Evolutionary conservation across 768 basidiomycete genomes (phyloP).

Genomic region (Tulasnella sp.): DNA sequence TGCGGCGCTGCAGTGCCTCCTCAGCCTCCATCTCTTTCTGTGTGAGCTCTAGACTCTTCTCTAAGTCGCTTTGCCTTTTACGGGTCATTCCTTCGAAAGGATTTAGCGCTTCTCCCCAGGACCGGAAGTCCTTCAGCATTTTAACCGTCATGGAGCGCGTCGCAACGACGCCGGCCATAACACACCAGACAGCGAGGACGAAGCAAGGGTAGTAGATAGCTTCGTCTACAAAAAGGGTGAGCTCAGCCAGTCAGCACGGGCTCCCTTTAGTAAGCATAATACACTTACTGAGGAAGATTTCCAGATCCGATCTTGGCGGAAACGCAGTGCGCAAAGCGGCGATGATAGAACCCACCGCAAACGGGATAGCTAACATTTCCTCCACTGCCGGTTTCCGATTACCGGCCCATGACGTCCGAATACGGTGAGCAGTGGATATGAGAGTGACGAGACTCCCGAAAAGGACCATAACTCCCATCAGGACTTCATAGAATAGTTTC

Average conservation of each 20-base stretch:
- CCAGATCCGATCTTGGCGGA: neutral
- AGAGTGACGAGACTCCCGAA: neutral
- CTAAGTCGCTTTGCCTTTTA: neutral
- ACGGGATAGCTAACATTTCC: neutral
- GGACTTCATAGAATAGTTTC: neutral
- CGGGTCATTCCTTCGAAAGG: neutral
- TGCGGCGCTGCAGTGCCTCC: neutral
- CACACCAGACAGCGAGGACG: neutral
- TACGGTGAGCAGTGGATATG: neutral
- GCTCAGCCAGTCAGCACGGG: too few species aligned
- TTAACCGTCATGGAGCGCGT: neutral
- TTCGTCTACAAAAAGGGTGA: neutral
- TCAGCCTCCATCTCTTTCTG: neutral
- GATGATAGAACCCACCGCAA: neutral
- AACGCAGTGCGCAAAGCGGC: neutral
- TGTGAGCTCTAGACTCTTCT: neutral
- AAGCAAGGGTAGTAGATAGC: neutral
- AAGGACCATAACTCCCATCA: neutral
- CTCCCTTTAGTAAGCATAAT: neutral
- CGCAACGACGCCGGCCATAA: neutral
- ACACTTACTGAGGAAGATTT: neutral
- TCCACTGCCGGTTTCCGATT: neutral
- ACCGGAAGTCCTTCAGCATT: neutral
- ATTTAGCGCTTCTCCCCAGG: neutral
- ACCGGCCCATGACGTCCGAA: neutral